Percentiles rank a stretch among this genome's conserved stretches.
Conservation (phyloP, 352 stramenopile genomes). For the Phytophthora palmivora region DNA sequence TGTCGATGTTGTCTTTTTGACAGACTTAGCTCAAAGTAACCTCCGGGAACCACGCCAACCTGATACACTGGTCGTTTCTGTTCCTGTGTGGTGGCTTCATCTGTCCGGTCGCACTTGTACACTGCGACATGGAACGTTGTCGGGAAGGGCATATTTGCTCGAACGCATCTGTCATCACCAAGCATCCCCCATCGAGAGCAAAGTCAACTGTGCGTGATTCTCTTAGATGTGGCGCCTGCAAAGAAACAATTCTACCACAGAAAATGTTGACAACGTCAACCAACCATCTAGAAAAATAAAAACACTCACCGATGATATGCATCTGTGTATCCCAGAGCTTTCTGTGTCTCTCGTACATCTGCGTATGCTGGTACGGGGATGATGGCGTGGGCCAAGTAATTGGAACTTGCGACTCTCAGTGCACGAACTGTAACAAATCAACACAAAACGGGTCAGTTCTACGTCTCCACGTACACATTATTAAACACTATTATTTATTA, state of each 20-base stretch:
- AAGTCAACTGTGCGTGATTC: constrained; percentile 51
- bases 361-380: constrained; percentile 68
- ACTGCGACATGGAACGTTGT: constrained; percentile 66
- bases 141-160: constrained; percentile 71
- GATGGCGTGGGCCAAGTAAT: constrained; percentile 71
- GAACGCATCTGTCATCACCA: constrained; percentile 71
- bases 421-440: constrained; percentile 39
- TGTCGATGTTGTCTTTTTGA: constrained; percentile 34
- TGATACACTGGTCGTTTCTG: constrained; percentile 36
- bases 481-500: neutral
- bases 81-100: constrained; percentile 20
- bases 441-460: neutral
- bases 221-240: constrained; percentile 21
- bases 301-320: constrained; percentile 55
- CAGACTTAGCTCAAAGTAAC: constrained; percentile 84
- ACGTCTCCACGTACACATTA: neutral
- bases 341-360: constrained; percentile 59
- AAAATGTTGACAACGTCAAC: neutral
- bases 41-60: constrained; percentile 62
- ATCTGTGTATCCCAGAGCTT: constrained; percentile 44
- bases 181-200: constrained; percentile 58
- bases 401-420: constrained; percentile 75
- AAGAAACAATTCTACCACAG: constrained; percentile 42
- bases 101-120: constrained; percentile 38
- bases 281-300: neutral